A percentile compares a stretch with the other conserved stretches of the same genome.
Evolutionary conservation across 2,329 filamentous ascomycete genomes (phyloP).

Genomic region (Fusarium denticulatum): DNA sequence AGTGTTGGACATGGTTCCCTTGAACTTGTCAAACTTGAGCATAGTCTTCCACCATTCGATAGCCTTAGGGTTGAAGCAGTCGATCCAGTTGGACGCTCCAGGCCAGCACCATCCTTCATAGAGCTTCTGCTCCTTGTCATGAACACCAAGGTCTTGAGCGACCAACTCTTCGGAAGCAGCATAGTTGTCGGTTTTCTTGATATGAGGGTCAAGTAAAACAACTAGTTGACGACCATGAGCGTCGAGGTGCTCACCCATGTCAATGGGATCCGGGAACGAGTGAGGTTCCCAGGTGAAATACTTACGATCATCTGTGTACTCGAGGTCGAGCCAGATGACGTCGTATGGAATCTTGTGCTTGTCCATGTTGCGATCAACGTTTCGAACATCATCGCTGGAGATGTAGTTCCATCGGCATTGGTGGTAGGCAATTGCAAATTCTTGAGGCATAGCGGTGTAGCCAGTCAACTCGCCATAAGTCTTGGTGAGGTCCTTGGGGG

Average conservation of each 20-base stretch:
- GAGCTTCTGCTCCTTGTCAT: conserved; percentile 87
- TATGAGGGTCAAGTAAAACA: conserved; percentile 95
- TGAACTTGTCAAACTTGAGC: conserved; percentile 89
- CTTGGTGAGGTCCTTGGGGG: conserved; percentile 81
- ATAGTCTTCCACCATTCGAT: conserved; percentile 90
- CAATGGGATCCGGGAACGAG: conserved; percentile 84
- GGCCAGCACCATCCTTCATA: conserved; percentile 99
- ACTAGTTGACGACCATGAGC: conserved; percentile 89
- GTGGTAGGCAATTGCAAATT: conserved; percentile 93
- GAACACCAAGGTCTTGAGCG: conserved; percentile 82
- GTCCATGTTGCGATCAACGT: conserved; percentile 96
- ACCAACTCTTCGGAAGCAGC: conserved; percentile 81
- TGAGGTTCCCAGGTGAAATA: conserved; percentile 98
- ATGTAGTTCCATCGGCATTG: conserved; percentile 99
- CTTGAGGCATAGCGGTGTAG: conserved; percentile 88
- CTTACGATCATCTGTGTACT: conserved; percentile 96
- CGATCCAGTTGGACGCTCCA: conserved; percentile 94
- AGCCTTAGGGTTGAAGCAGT: conserved; percentile 93
- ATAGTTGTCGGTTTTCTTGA: conserved; percentile 90
- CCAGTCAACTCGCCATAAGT: conserved; percentile 91
- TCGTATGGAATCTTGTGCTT: conserved; percentile 96
- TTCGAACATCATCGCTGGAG: conserved; percentile 94
- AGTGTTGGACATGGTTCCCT: conserved; percentile 84
- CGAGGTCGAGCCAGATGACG: conserved; percentile 98
- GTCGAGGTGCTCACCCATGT: conserved; percentile 89